These are phyloP conservation scores for Aegle marmelos DNA, from an alignment of 345 rosid genomes.

Conservation along the genomic window DNA sequence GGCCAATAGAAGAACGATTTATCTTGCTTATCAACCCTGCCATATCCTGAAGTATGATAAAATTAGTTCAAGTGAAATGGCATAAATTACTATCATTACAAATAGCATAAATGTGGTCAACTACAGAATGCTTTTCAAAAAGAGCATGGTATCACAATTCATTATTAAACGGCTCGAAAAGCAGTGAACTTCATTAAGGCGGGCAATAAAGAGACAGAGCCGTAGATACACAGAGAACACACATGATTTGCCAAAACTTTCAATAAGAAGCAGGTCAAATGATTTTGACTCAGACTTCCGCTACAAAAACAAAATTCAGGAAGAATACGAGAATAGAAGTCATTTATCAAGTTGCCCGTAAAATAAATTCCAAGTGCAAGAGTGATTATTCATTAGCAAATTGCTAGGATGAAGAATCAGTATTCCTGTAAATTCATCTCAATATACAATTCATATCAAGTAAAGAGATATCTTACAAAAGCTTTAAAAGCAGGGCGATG, in stretches of 20 bases:
- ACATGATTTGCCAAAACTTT: constrained; percentile 1
- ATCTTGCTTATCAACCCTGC: constrained; percentile 99
- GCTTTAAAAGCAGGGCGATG: constrained; percentile 98
- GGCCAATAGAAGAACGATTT: constrained; percentile 96
- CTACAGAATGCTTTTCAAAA: not conserved
- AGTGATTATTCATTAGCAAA: not conserved
- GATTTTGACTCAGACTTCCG: not conserved
- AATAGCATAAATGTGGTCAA: not conserved
- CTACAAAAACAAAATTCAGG: not conserved
- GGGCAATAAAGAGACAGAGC: not conserved
- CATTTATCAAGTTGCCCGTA: not conserved
- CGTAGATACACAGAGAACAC: not conserved
- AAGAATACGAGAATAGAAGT: not conserved
- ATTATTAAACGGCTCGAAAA: not conserved
- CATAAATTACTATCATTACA: not conserved
- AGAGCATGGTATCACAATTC: not conserved
- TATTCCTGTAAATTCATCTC: not conserved
- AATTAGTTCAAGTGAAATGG: constrained; percentile 16
- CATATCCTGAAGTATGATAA: constrained; percentile 68
- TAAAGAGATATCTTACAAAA: constrained; percentile 61
- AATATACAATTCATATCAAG: not conserved
- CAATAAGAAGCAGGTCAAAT: not conserved
- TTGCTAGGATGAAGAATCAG: not conserved
- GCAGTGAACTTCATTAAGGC: not conserved
- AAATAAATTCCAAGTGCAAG: not conserved